A percentile compares a stretch with the other conserved stretches of the same genome.
These are phyloP conservation scores for Beauveria medogensis DNA, from an alignment of 2,329 filamentous ascomycete species.

Conservation along the genomic window DNA sequence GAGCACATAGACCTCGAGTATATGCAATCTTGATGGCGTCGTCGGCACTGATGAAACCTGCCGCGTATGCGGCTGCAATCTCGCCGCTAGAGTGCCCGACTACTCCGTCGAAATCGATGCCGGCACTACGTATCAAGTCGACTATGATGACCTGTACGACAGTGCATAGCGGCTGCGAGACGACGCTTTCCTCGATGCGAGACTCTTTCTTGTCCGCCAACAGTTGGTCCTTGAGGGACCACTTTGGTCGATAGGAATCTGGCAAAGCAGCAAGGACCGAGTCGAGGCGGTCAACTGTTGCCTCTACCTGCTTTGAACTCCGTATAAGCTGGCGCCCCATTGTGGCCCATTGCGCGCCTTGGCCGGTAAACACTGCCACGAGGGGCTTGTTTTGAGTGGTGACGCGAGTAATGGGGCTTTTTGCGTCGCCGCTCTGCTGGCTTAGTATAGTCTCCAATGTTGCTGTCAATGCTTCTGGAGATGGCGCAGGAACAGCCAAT, in stretches of 20 bases:
- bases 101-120: slow-evolving; percentile 26
- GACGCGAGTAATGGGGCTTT: background rate
- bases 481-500: background rate
- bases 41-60: slow-evolving; percentile 31
- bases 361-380: slow-evolving; percentile 22
- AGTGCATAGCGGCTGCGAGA: slow-evolving; percentile 31
- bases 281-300: slow-evolving; percentile 16
- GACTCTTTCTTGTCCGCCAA: slow-evolving; percentile 17
- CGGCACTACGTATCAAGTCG: slow-evolving; percentile 30
- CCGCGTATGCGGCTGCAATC: slow-evolving; percentile 33
- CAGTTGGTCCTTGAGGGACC: slow-evolving; percentile 26
- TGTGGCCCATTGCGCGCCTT: slow-evolving; percentile 22
- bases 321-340: slow-evolving; percentile 25
- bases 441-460: background rate
- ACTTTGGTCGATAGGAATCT: slow-evolving; percentile 17
- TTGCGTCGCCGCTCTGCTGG: background rate
- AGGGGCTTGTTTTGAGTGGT: background rate
- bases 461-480: background rate
- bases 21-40: slow-evolving; percentile 38
- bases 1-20: slow-evolving; percentile 26
- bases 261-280: slow-evolving; percentile 19
- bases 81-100: slow-evolving; percentile 36
- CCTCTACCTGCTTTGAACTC: slow-evolving; percentile 20
- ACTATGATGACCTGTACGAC: slow-evolving; percentile 35
- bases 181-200: slow-evolving; percentile 21